phyloP scores from a whole-genome alignment of 192 early-diverging fungal species.

The Thamnidium elegans region DNA sequence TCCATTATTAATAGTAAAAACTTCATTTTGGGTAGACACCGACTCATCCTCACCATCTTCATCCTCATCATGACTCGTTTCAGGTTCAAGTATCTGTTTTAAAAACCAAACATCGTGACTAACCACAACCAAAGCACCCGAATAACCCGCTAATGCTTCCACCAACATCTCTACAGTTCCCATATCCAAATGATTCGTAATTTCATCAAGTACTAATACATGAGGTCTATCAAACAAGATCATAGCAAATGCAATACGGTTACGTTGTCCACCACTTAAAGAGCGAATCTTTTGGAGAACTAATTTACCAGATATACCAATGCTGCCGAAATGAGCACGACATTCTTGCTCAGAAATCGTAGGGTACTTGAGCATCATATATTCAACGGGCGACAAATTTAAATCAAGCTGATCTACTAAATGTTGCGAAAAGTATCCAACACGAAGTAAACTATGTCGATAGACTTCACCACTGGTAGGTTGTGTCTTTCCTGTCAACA shows the following conservation, averaged over 20 bases:
- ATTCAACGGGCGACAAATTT: constrained; percentile 46
- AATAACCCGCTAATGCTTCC: constrained; percentile 64
- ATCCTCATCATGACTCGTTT: constrained; percentile 39
- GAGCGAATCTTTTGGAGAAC: constrained; percentile 58
- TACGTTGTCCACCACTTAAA: constrained; percentile 82
- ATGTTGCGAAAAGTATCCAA: constrained; percentile 87
- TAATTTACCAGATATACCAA: constrained; percentile 67
- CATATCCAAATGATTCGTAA: constrained; percentile 91
- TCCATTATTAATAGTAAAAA: constrained; percentile 30
- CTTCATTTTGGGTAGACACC: neutral
- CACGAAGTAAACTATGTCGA: constrained; percentile 57
- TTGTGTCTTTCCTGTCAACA: constrained; percentile 60
- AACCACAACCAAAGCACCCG: constrained; percentile 77
- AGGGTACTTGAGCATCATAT: constrained; percentile 46
- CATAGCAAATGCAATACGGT: constrained; percentile 72
- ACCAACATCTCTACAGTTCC: constrained; percentile 75
- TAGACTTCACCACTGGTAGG: constrained; percentile 66
- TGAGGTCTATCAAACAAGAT: constrained; percentile 65
- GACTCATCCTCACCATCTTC: constrained; percentile 28
- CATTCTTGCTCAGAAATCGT: constrained; percentile 55
- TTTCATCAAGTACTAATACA: constrained; percentile 74
- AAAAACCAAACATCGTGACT: constrained; percentile 82
- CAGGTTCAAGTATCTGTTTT: constrained; percentile 58
- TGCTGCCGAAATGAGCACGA: constrained; percentile 71
- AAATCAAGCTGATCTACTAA: constrained; percentile 69